A percentile compares a stretch with the other conserved stretches of the same genome.
These are phyloP conservation scores for Endoconidiophora polonica DNA, from an alignment of 2,329 filamentous ascomycete genomes.

Conservation along the genomic window DNA sequence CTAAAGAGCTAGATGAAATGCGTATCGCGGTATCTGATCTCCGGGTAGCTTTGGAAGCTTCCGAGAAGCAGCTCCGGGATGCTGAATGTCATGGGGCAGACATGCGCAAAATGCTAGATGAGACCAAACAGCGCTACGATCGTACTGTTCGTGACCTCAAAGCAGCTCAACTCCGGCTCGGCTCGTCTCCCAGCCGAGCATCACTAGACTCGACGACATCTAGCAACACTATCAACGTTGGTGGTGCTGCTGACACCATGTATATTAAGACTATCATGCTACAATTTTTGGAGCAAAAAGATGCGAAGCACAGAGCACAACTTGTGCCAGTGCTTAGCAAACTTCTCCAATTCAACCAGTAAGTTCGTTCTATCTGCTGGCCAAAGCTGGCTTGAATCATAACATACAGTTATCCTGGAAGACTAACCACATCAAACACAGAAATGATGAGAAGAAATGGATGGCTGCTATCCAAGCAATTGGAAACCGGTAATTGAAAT, in stretches of 20 bases:
- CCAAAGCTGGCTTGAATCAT: background rate
- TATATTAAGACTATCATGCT: slow-evolving; percentile 70
- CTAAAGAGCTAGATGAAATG: slow-evolving; percentile 59
- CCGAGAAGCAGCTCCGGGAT: slow-evolving; percentile 69
- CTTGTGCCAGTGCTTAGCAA: slow-evolving; percentile 63
- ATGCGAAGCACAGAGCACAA: slow-evolving; percentile 58
- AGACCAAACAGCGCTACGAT: slow-evolving; percentile 60
- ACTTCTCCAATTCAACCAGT: slow-evolving; percentile 63
- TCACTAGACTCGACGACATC: slow-evolving; percentile 28
- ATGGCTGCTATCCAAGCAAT: slow-evolving; percentile 17
- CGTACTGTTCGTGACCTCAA: slow-evolving; percentile 56
- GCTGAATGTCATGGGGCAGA: slow-evolving; percentile 69
- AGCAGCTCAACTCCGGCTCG: slow-evolving; percentile 31
- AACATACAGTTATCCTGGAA: background rate
- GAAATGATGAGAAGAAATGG: slow-evolving; percentile 18
- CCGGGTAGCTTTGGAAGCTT: slow-evolving; percentile 67
- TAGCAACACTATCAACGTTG: slow-evolving; percentile 14
- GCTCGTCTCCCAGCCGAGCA: slow-evolving; percentile 21
- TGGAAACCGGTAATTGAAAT: slow-evolving; percentile 10
- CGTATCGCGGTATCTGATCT: slow-evolving; percentile 62
- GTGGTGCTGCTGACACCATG: slow-evolving; percentile 30
- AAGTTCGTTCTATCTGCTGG: slow-evolving; percentile 21
- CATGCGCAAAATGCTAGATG: slow-evolving; percentile 58
- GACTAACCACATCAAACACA: slow-evolving; percentile 14
- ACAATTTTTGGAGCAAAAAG: slow-evolving; percentile 67